Evolutionary conservation across 306 rosid genomes (phyloP), one percentile per base, ranked within the genome.

Genomic region (Malus sieversii): DNA sequence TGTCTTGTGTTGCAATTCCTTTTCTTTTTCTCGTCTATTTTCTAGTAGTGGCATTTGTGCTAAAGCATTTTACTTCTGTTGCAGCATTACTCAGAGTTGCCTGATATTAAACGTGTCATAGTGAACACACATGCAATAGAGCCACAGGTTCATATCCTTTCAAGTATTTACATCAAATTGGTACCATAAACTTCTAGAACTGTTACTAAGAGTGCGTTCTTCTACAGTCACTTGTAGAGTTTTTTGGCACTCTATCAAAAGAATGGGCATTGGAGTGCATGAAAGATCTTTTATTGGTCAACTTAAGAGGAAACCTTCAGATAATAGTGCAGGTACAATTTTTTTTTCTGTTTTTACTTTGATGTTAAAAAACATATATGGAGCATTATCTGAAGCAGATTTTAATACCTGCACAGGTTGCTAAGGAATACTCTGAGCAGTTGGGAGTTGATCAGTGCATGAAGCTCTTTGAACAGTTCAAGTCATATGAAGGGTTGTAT

Each of bases 221-320:
- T 30, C 77, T 84, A 64, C 96, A 96, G 97, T 85, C 99, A 77
- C 98, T 96, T 66, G 98, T 96, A 63, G 99, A 96, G 81, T 96
- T 92, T 82, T 96, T 96, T 20, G 99, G 99, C 20, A 92, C 99
- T 57, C 86, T 96, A 66, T 96, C 99, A 25, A 85, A 84, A 42
- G 99, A 96, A 82, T 96, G 99, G 99, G 99, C 93, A 38, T 77
- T 96, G 83, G 99, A 96, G 84, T 96, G 99, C 66, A 96, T 96
- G 99, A 96, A 96, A 85, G 99, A 96, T 87, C 96, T 96, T 79
- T 86, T 96, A 77, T 62, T 96, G 86, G 99, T 96, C 82, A 96
- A 96, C 85, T 92, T 96, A 77, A 89, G 99, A 80, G 99, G 96
- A 75, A 96, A 96, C 82, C 97, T 96, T 71, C 99, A 96, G 91